Base-by-base conservation (phyloP, 2,329 filamentous ascomycete species). In the Colletotrichum spaethianum region DNA sequence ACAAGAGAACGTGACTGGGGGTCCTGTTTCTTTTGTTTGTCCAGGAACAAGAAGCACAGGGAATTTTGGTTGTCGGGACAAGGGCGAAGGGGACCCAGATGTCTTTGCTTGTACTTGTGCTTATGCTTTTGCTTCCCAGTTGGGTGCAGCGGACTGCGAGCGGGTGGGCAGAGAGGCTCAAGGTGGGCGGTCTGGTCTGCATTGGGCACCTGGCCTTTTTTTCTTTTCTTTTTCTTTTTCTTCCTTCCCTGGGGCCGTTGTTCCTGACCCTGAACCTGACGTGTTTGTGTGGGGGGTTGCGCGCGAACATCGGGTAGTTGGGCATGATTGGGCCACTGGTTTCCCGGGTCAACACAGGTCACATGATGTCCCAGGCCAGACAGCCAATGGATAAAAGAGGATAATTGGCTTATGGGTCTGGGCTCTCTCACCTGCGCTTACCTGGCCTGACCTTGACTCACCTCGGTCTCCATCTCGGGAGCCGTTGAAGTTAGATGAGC, bases 31-130 rank as follows among this genome's bases (percentile, higher is more conserved):
- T 62, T 33, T 70, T 62, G 62, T 72, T 69, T 68, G 44, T 20
- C 23, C 28, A 44, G 11, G 33, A 42, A 42, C 40, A 62, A 40
- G 26, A 52, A 53, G 55, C 68, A 72, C 52, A 52, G 69, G 69
- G 65, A 60, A 59, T 33, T 73, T 60, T 73, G 70, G 70, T 73
- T 73, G 70, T 73, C 70, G 50, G 70, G 70, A 73, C 70, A 71
- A 71, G 70, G 59, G 53, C 44, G 60, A 9, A 59, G 23, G n/a
- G 56, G 38, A 55, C 53, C 31, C 12, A 48, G 50, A 33, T 23
- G 42, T 2, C 9, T 20, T 44, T 60, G 16, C 26, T 48, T n/a
- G 33, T 38, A 23, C 26, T 53, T 53, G 50, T 48, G 44, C 44
- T 48, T n/a, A n/a, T 38, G 36, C 26, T 53, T 53, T 26, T 48